Evolutionary conservation across 768 basidiomycete genomes (phyloP), one percentile per base, ranked within the genome.

Genomic region (Kwoniella dendrophila): DNA sequence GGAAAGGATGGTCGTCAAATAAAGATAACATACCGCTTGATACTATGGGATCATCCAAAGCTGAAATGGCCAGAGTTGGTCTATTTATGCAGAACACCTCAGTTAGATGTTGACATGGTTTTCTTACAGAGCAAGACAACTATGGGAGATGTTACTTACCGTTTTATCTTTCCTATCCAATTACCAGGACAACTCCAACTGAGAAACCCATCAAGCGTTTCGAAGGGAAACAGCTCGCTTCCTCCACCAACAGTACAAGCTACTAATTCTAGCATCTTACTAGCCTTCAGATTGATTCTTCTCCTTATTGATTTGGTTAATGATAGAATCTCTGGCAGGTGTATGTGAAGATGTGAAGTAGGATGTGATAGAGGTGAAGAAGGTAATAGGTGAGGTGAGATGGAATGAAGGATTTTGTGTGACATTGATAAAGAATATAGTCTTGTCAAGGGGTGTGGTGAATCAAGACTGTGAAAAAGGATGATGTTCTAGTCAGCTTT

Each of bases 151-250:
- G 36, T 43, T 12, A 34, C 62, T 63, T 22, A 57, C 62, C 62
- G 18, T 22, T 45, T 63, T 48, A 63, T 63, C 18, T 32, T 47
- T 24, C 62, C 62, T 4, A 69, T 47, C 67, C 67, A 69, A 26
- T 44, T 55, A 10, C 63, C 56, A 12, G 67, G 67, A 59, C 67
- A 69, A 6, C 63, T 60, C 67, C 67, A 69, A 29, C 61, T 56
- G 20, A 64, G 22, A 44, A 69, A 69, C 26, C 62, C 58, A 36
- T 69, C 50, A 26, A 69, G 34, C 2, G 50, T 56, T 5, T 52
- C 63, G 56, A 69, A 69, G 2, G 67, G 67, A 20, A 64, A 64
- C 22, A 45, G 24, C n/a, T 61, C 59, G 14, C 27, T 36, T n/a
- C 63, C 64, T 16, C 67, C 67, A 4, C 67, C 67, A 14, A 69